These are phyloP conservation scores for Omphalotus olearius DNA, from an alignment of 1,284 basidiomycete species.

Conservation along the genomic window DNA sequence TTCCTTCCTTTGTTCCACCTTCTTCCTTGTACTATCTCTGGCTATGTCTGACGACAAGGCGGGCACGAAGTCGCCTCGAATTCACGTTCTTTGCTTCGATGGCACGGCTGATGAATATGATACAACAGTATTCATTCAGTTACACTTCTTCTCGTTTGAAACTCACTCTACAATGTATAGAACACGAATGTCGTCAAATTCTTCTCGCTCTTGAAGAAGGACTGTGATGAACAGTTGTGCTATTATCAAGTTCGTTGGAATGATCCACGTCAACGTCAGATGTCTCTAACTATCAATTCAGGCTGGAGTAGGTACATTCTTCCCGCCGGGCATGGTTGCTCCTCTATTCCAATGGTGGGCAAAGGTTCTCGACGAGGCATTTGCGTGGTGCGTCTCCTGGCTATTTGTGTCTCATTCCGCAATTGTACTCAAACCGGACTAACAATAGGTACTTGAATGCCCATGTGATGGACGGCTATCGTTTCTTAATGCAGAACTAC, in stretches of 20 bases:
- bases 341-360: conserved; percentile 47
- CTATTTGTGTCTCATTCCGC: background rate
- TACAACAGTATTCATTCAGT: conserved; percentile 16
- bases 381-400: conserved; percentile 48
- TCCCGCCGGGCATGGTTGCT: conserved; percentile 48
- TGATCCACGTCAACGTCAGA: background rate
- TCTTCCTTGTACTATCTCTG: background rate
- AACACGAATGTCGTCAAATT: conserved; percentile 72
- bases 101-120: conserved; percentile 53
- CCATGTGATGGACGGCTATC: conserved; percentile 51
- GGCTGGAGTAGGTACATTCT: conserved; percentile 63
- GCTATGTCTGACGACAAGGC: conserved; percentile 1
- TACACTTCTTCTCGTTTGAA: background rate
- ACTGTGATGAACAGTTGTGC: conserved; percentile 48
- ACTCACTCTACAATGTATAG: conserved; percentile 28
- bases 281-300: conserved; percentile 19
- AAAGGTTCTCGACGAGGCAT: conserved; percentile 46
- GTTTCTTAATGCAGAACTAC: conserved; percentile 67
- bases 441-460: conserved; percentile 49
- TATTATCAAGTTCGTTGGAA: conserved; percentile 58
- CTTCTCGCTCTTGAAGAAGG: conserved; percentile 58
- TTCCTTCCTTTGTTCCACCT: background rate
- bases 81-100: conserved; percentile 60
- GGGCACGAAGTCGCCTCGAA: conserved; percentile 27
- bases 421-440: conserved; percentile 5